Evolutionary conservation across 2,329 filamentous ascomycete genomes (phyloP).

Genomic region (Pyrenophora graminea): DNA sequence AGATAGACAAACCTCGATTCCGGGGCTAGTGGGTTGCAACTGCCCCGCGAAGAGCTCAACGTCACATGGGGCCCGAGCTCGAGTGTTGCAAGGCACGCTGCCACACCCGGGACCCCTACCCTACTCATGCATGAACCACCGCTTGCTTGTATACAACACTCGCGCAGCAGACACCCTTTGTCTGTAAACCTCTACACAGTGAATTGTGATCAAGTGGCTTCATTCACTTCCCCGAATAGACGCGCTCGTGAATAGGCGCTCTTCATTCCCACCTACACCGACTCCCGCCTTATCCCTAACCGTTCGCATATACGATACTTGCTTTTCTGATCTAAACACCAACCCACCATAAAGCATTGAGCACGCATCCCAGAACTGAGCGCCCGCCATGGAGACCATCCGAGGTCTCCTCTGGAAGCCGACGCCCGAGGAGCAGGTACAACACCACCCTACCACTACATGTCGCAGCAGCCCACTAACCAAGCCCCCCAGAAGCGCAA

Average conservation of each 20-base stretch:
- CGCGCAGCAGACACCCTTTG: too few species aligned
- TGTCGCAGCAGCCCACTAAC: slow-evolving; percentile 17
- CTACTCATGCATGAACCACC: slow-evolving; percentile 8
- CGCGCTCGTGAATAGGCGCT: neutral
- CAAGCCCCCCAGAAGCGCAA: slow-evolving; percentile 73
- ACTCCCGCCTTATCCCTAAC: slow-evolving; percentile 6
- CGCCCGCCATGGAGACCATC: slow-evolving; percentile 75
- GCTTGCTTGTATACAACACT: neutral
- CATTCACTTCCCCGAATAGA: neutral
- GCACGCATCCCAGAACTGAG: neutral
- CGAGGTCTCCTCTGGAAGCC: slow-evolving; percentile 87
- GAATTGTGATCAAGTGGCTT: neutral
- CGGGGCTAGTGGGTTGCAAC: slow-evolving; percentile 27
- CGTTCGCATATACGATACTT: slow-evolving; percentile 2
- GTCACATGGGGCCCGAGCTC: slow-evolving; percentile 30
- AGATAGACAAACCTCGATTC: slow-evolving; percentile 4
- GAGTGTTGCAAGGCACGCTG: slow-evolving; percentile 23
- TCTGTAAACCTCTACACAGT: too few species aligned
- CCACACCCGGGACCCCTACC: slow-evolving; percentile 10
- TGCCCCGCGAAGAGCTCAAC: slow-evolving; percentile 32
- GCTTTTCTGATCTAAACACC: neutral
- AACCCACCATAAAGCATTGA: too few species aligned
- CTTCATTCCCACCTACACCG: neutral
- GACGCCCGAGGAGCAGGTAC: slow-evolving; percentile 89
- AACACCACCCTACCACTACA: slow-evolving; percentile 39